Evolutionary conservation across 192 early-diverging fungal genomes (phyloP).

Genomic region (Backusella westeae): DNA sequence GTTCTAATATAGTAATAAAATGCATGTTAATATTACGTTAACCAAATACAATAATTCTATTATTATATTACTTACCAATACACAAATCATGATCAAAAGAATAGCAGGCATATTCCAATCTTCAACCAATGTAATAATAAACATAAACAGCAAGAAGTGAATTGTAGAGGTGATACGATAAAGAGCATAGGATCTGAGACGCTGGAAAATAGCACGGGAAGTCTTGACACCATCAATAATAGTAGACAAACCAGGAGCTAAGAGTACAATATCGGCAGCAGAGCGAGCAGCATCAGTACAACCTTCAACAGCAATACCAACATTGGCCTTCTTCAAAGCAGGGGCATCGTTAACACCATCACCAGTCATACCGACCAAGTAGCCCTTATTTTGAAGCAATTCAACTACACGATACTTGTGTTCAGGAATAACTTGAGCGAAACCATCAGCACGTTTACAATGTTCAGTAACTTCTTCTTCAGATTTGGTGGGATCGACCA

Average conservation of each 20-base stretch:
- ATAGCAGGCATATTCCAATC: constrained; percentile 80
- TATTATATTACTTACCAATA: constrained; percentile 47
- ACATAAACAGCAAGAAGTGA: constrained; percentile 93
- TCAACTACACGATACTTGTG: constrained; percentile 94
- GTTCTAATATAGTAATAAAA: constrained; percentile 42
- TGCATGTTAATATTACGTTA: neutral
- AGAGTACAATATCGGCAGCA: constrained; percentile 90
- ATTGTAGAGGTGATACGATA: constrained; percentile 95
- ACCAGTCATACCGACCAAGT: constrained; percentile 89
- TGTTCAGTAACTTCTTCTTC: constrained; percentile 76
- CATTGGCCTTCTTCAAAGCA: constrained; percentile 94
- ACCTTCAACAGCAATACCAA: constrained; percentile 90
- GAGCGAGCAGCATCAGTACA: constrained; percentile 91
- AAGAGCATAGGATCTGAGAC: constrained; percentile 85
- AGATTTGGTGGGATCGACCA: constrained; percentile 60
- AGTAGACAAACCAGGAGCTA: constrained; percentile 81
- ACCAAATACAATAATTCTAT: neutral
- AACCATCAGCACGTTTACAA: constrained; percentile 82
- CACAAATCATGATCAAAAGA: constrained; percentile 82
- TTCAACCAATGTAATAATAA: constrained; percentile 78
- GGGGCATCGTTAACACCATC: constrained; percentile 97
- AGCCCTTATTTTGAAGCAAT: constrained; percentile 76
- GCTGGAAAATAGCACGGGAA: constrained; percentile 88
- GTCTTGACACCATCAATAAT: constrained; percentile 87
- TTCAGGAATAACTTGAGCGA: constrained; percentile 93